phyloP scores from a whole-genome alignment of 495 filamentous ascomycete species.

The Viridothelium virens region DNA sequence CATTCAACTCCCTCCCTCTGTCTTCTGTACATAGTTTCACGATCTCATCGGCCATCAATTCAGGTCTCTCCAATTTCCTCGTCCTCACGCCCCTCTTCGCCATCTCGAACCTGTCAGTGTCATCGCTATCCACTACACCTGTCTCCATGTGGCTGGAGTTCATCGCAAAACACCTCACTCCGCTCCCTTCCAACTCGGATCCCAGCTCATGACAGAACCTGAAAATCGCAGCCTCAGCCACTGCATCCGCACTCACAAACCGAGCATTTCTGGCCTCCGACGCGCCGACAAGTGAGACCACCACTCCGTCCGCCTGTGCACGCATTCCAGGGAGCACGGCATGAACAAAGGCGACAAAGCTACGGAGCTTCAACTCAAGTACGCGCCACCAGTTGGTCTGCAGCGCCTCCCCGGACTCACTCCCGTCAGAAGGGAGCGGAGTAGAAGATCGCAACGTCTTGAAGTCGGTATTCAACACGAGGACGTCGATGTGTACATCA shows the following conservation, averaged over 20 bases:
- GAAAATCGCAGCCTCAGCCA: constrained; percentile 22
- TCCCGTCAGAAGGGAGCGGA: constrained; percentile 8
- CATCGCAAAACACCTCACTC: constrained; percentile 13
- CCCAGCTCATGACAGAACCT: constrained; percentile 21
- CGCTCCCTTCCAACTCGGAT: constrained; percentile 18
- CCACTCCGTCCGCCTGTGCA: constrained; percentile 15
- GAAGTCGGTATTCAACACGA: constrained; percentile 20
- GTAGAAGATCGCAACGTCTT: not conserved
- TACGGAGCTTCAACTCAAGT: constrained; percentile 22
- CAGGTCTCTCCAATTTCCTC: constrained; percentile 12
- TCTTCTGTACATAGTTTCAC: constrained; percentile 18
- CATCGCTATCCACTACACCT: constrained; percentile 9
- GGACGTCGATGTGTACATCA: constrained; percentile 14
- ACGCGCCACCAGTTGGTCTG: constrained; percentile 21
- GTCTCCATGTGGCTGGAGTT: constrained; percentile 17
- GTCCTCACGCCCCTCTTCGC: constrained; percentile 13
- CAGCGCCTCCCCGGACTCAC: constrained; percentile 14
- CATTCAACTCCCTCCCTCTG: constrained; percentile 16
- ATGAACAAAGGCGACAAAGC: constrained; percentile 16
- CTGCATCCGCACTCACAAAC: constrained; percentile 18
- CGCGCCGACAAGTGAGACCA: constrained; percentile 15
- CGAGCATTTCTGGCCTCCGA: constrained; percentile 12
- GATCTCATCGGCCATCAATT: constrained; percentile 15
- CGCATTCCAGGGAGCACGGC: constrained; percentile 20
- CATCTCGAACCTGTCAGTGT: constrained; percentile 16